phyloP scores from a whole-genome alignment of 768 basidiomycete genomes.

The Clitopilus passeckerianus region DNA sequence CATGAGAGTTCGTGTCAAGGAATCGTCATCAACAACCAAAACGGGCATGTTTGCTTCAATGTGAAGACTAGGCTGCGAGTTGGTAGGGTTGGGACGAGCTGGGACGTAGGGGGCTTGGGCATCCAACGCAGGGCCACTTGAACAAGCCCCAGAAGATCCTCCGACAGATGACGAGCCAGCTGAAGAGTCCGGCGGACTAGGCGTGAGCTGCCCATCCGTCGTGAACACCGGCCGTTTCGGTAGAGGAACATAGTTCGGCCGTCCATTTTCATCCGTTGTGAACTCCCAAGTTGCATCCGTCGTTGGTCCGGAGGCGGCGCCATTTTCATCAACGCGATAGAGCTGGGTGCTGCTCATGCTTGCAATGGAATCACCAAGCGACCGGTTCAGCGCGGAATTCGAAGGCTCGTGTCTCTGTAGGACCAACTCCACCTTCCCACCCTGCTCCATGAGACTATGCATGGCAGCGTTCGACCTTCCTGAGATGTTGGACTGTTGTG shows the following conservation, averaged over 20 bases:
- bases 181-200: conserved; percentile 15
- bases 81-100: conserved; percentile 11
- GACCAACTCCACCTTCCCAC: conserved; percentile 54
- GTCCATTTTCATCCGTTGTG: background rate
- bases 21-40: conserved; percentile 82
- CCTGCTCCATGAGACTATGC: conserved; percentile 67
- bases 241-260: conserved; percentile 34
- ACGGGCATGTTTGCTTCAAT: conserved; percentile 57
- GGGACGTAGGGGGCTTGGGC: conserved; percentile 13
- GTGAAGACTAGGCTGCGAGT: conserved; percentile 11
- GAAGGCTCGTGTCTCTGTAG: conserved; percentile 33
- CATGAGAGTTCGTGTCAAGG: conserved; percentile 78
- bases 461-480: conserved; percentile 40
- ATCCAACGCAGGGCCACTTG: conserved; percentile 30
- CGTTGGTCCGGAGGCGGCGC: conserved; percentile 2
- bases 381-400: conserved; percentile 15
- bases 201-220: conserved; percentile 18
- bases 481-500: conserved; percentile 19
- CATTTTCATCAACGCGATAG: background rate
- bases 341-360: background rate
- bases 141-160: conserved; percentile 11
- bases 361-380: background rate
- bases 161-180: conserved; percentile 15
- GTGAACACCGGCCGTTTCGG: conserved; percentile 28
- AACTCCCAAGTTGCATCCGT: background rate